Evolutionary conservation across 177 flowering plant species (phyloP).

Genomic region (Telopea speciosissima): DNA sequence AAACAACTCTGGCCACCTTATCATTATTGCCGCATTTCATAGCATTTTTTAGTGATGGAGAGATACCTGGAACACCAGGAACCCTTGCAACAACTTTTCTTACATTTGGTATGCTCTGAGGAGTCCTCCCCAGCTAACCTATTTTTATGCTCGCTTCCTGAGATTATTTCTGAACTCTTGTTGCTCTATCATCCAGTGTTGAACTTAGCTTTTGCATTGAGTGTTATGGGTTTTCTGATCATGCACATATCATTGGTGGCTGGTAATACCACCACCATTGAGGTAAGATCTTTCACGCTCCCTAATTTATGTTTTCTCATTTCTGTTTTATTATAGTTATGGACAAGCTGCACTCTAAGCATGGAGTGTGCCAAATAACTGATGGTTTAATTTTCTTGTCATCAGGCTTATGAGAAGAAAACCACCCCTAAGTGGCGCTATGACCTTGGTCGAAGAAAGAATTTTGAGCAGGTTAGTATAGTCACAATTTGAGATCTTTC

Average conservation of each 20-base stretch:
- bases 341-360: not conserved
- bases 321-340: not conserved
- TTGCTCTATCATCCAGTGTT: constrained; percentile 43
- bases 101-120: constrained; percentile 65
- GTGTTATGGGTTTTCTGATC: constrained; percentile 89
- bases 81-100: constrained; percentile 94
- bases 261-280: constrained; percentile 93
- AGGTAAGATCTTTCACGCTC: constrained; percentile 40
- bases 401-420: constrained; percentile 96
- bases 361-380: not conserved
- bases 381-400: constrained; percentile 11
- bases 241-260: constrained; percentile 89
- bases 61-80: constrained; percentile 90
- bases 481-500: not conserved
- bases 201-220: constrained; percentile 91
- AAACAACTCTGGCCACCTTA: constrained; percentile 80
- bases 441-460: constrained; percentile 89
- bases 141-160: not conserved
- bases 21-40: constrained; percentile 81
- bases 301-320: not conserved
- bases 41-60: constrained; percentile 90
- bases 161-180: not conserved
- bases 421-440: constrained; percentile 90
- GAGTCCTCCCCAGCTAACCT: not conserved
- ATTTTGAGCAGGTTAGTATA: constrained; percentile 80